Conservation (phyloP, 1,139 yeast species). For the Yamadazyma membranifaciens region DNA sequence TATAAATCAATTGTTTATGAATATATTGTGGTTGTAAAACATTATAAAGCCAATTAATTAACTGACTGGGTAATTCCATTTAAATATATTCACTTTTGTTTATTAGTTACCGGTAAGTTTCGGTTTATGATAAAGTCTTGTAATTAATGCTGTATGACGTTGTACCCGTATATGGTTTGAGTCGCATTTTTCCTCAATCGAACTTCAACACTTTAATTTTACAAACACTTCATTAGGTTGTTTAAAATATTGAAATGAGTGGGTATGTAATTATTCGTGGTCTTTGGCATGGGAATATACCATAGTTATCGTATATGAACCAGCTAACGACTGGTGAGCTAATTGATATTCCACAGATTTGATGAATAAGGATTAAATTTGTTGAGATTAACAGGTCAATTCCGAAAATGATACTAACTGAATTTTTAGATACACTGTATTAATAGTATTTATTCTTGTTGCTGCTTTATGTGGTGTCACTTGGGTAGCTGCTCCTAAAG, state of each 20-base stretch:
- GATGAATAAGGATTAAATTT: neutral
- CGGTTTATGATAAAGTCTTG: too few relatives aligned
- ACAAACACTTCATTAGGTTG: too few relatives aligned
- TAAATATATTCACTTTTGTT: neutral
- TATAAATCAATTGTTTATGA: conserved; percentile 52
- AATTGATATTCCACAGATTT: too few relatives aligned
- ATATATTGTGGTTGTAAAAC: conserved; percentile 51
- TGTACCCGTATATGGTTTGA: neutral
- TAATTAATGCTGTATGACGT: too few relatives aligned
- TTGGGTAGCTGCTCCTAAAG: conserved; percentile 62
- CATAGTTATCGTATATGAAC: too few relatives aligned
- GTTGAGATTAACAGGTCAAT: neutral
- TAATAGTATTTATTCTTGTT: conserved; percentile 61
- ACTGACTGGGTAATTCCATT: conserved; percentile 31
- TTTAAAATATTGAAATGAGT: conserved; percentile 18
- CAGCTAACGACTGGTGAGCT: too few relatives aligned
- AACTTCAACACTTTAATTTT: neutral
- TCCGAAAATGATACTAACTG: conserved; percentile 6
- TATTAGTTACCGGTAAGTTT: neutral
- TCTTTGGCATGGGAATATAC: too few relatives aligned
- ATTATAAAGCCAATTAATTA: conserved; percentile 43
- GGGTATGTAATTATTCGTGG: conserved; percentile 20
- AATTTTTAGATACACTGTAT: conserved; percentile 62
- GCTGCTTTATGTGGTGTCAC: conserved; percentile 61
- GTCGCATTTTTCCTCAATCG: conserved; percentile 1